phyloP scores from a whole-genome alignment of 139 green algal species.

The Chlorella sp. region DNA sequence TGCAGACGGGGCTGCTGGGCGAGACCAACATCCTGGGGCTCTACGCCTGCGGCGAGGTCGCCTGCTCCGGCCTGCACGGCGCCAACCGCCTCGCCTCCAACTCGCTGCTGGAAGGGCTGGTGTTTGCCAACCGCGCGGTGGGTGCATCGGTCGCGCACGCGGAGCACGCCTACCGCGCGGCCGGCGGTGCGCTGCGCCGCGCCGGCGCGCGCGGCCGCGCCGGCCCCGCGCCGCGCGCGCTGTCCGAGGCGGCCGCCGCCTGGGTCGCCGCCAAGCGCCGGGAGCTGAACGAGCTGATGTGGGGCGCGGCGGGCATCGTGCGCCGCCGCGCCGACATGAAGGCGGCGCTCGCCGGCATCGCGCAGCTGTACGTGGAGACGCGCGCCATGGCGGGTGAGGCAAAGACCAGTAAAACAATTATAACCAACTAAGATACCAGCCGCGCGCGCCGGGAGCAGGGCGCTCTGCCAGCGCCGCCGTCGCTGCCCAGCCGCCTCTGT shows the following conservation, averaged over 20 bases:
- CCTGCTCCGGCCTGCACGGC: constrained; percentile 93
- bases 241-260: constrained; percentile 22
- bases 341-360: constrained; percentile 48
- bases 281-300: constrained; percentile 86
- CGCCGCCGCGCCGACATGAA: constrained; percentile 67
- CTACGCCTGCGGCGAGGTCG: constrained; percentile 94
- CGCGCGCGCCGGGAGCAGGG: too few relatives aligned
- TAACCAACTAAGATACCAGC: too few relatives aligned
- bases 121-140: constrained; percentile 90
- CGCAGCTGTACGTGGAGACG: constrained; percentile 63
- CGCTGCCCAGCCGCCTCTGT: too few relatives aligned
- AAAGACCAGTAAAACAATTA: too few relatives aligned
- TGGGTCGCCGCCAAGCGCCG: constrained; percentile 56
- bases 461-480: too few relatives aligned
- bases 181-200: constrained; percentile 50
- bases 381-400: constrained; percentile 53
- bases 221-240: constrained; percentile 8
- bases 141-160: constrained; percentile 76
- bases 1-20: constrained; percentile 83
- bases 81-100: constrained; percentile 97
- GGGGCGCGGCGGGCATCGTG: constrained; percentile 88
- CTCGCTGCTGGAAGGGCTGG: constrained; percentile 95
- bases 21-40: constrained; percentile 89
- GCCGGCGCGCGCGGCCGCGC: constrained; percentile 47
- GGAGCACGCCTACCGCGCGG: constrained; percentile 50